phyloP scores from a whole-genome alignment of 23 red algal species.

The Chondrus crispus region DNA sequence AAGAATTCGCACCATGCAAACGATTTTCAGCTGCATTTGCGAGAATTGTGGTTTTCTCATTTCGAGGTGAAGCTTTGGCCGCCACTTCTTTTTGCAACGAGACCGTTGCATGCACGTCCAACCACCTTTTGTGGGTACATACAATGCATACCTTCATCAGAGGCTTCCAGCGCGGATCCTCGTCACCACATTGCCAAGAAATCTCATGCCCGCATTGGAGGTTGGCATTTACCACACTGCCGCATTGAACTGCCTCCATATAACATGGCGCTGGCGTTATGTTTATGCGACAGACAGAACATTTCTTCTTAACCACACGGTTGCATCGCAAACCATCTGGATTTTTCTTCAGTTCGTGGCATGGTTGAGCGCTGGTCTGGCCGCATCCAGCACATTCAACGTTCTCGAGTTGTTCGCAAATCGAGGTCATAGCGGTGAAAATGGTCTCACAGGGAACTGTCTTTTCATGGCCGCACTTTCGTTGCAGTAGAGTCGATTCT shows the following conservation, averaged over 20 bases:
- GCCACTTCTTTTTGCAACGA: neutral
- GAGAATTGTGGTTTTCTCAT: too few species aligned
- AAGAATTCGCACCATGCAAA: too few species aligned
- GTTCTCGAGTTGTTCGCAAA: neutral
- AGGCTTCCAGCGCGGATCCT: neutral
- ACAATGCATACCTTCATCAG: conserved; percentile 3
- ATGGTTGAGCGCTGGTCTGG: neutral
- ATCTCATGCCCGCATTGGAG: conserved; percentile 24
- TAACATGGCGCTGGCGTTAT: conserved; percentile 3
- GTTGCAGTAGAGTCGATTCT: neutral
- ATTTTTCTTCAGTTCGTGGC: conserved; percentile 6
- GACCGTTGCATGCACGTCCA: too few species aligned
- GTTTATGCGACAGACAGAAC: conserved; percentile 20
- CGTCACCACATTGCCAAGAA: conserved; percentile 39
- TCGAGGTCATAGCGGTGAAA: conserved; percentile 10
- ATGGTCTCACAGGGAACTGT: conserved; percentile 11
- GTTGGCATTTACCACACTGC: neutral
- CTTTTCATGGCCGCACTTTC: conserved; percentile 46
- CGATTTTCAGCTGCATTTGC: neutral
- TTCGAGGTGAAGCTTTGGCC: too few species aligned
- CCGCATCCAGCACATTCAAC: conserved; percentile 7
- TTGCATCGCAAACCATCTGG: neutral
- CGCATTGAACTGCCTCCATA: neutral
- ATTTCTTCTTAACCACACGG: conserved; percentile 22
- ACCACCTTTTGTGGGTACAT: neutral